Conservation (phyloP, 2,329 filamentous ascomycete genomes). For the Fusarium equiseti region DNA sequence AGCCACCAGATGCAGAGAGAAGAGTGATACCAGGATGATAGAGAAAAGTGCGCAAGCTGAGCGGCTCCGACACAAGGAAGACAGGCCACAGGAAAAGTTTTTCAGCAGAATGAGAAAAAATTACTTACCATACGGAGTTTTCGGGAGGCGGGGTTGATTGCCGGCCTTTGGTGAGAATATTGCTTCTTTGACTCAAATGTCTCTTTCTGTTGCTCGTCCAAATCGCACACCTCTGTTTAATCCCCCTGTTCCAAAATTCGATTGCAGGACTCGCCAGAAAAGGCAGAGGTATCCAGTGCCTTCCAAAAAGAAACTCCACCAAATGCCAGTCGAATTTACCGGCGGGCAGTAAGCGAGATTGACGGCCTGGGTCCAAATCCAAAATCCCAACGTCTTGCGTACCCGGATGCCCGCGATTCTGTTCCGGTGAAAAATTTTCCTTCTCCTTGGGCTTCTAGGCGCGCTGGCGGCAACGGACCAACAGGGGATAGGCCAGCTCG, state of each 20-base stretch:
- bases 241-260: conserved; percentile 30
- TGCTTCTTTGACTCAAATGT: conserved; percentile 17
- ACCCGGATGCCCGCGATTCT: conserved; percentile 45
- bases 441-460: conserved; percentile 49
- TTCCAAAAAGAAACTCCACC: conserved; percentile 36
- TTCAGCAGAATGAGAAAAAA: conserved; percentile 18
- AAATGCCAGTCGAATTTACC: conserved; percentile 52
- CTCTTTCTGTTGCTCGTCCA: background rate
- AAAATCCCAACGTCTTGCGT: conserved; percentile 46
- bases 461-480: conserved; percentile 47
- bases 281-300: conserved; percentile 16
- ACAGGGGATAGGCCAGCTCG: conserved; percentile 44
- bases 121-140: conserved; percentile 20
- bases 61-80: conserved; percentile 27
- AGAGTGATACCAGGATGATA: conserved; percentile 8
- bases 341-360: conserved; percentile 53
- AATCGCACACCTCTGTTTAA: conserved; percentile 22
- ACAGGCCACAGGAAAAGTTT: conserved; percentile 29
- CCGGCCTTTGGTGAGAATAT: background rate
- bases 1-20: conserved; percentile 41
- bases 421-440: conserved; percentile 50
- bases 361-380: conserved; percentile 45
- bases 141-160: conserved; percentile 31
- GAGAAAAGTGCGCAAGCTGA: conserved; percentile 17
- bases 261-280: conserved; percentile 38